These are phyloP conservation scores for Yamagishiella unicocca DNA, from an alignment of 139 green algal genomes.

Conservation along the genomic window DNA sequence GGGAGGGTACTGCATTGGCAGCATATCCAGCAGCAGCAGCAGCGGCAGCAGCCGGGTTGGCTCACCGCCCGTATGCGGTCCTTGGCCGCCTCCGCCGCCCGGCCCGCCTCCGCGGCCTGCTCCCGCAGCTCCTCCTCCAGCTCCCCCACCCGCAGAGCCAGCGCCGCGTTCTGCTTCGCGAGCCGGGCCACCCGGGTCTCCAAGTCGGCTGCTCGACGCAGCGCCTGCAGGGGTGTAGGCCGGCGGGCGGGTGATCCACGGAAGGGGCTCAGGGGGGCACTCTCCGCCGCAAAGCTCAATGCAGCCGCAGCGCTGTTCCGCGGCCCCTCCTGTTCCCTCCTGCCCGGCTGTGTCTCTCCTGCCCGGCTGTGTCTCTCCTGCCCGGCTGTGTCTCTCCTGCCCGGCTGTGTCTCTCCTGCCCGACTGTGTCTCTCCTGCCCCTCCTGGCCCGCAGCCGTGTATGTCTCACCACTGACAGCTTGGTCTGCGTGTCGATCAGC, in stretches of 20 bases:
- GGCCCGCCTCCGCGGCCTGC: conserved; percentile 6
- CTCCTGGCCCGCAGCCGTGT: too few relatives aligned
- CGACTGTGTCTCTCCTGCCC: too few relatives aligned
- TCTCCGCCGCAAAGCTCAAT: not conserved
- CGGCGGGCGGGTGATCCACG: not conserved
- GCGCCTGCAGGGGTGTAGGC: conserved; percentile 33
- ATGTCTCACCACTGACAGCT: conserved; percentile 3
- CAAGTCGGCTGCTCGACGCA: conserved; percentile 18
- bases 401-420: too few relatives aligned
- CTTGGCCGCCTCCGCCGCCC: conserved; percentile 30
- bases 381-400: too few relatives aligned
- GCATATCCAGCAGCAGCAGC: not conserved
- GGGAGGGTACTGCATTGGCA: not conserved
- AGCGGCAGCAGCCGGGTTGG: not conserved
- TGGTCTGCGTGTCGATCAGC: conserved; percentile 18
- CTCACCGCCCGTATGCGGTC: conserved; percentile 22
- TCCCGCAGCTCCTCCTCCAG: conserved; percentile 39
- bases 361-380: too few relatives aligned
- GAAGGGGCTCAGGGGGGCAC: not conserved
- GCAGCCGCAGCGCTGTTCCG: too few relatives aligned
- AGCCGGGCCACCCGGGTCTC: conserved; percentile 46
- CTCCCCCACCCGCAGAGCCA: conserved; percentile 43
- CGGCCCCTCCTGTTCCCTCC: too few relatives aligned
- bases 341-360: too few relatives aligned
- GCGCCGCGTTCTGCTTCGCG: conserved; percentile 14